phyloP scores from a whole-genome alignment of 371 early-diverging fungal genomes.

The Zychaea mexicana region DNA sequence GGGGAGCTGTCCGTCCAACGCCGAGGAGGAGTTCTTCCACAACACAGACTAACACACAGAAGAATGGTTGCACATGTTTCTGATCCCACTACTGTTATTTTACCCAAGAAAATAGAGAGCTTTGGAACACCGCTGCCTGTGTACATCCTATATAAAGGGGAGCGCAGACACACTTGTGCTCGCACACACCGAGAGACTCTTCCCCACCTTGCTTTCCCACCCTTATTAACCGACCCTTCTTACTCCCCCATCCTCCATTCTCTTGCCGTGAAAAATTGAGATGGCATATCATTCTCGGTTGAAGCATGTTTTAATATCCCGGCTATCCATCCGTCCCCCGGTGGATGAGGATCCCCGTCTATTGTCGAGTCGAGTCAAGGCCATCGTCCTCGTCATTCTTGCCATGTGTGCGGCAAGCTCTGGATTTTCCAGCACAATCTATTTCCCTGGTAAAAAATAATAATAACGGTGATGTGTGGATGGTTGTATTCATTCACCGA shows the following conservation, averaged over 20 bases:
- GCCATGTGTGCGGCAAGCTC: constrained; percentile 23
- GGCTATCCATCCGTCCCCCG: constrained; percentile 21
- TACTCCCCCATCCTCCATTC: background rate
- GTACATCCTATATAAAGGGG: no score
- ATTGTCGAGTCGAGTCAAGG: constrained; percentile 14
- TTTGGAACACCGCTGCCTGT: background rate
- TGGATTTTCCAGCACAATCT: constrained; percentile 33
- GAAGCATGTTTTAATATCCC: background rate
- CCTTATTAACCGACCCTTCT: background rate
- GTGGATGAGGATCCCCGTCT: constrained; percentile 33
- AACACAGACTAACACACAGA: no score
- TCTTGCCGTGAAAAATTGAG: background rate
- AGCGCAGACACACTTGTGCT: no score
- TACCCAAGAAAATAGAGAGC: background rate
- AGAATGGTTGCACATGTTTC: background rate
- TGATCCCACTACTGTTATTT: no score
- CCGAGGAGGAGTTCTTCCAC: background rate
- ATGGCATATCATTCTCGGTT: background rate
- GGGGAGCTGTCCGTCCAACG: background rate
- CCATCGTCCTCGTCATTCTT: constrained; percentile 20
- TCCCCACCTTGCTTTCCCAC: background rate
- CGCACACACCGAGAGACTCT: background rate
- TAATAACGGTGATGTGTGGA: no score
- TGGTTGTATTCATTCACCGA: no score
- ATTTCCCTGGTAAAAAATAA: constrained; percentile 27